Base-by-base conservation (phyloP, 257 asterid species). In the Perilla frutescens region DNA sequence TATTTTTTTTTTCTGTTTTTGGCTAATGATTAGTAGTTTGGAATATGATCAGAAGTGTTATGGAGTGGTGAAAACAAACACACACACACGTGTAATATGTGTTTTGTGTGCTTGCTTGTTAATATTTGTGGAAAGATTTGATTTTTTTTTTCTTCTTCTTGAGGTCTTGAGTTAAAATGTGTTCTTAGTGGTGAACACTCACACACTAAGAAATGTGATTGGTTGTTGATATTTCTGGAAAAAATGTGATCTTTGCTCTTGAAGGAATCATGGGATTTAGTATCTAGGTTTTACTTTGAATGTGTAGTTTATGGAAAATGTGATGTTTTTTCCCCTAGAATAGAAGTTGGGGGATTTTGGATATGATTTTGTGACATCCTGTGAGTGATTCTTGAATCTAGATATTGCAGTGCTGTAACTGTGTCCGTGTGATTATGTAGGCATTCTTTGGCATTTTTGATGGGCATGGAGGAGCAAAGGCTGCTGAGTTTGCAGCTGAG, bases 401-500 rank as follows among this genome's bases (percentile, higher is more conserved):
- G 26, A 53, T 15, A 6, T 50, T 72, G 50, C 11, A 34, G 8
- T 54, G 15, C 20, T 39, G 1, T 39, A 62, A 68, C 13, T 12
- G 11, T 45, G 3, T 39, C 15, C 45, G 37, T 74, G 47, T 59
- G 4, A 31, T 66, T 32, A 75, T 79, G 45, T 53, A 90, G 90
- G 96, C 88, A 36, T 66, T 83, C 41, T 90, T 90, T 77, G 96
- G 96, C 44, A 62, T 90, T 66, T 90, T 83, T 83, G 94, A 90
- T 76, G 96, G 96, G 51, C 96, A 90, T 76, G 94, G 96, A 58
- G 96, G 96, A 56, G 86, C 85, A 47, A 84, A 83, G 79, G 96
- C 96, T 73, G 94, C 94, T 54, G 92, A 88, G 41, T 90, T 77
- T 81, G 91, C 94, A 29, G 88, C 94, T 4, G 81, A 82, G 68